Percentiles rank a stretch among this genome's conserved stretches.
Conservation (phyloP, 768 basidiomycete species). For the Gelatoporia subvermispora region DNA sequence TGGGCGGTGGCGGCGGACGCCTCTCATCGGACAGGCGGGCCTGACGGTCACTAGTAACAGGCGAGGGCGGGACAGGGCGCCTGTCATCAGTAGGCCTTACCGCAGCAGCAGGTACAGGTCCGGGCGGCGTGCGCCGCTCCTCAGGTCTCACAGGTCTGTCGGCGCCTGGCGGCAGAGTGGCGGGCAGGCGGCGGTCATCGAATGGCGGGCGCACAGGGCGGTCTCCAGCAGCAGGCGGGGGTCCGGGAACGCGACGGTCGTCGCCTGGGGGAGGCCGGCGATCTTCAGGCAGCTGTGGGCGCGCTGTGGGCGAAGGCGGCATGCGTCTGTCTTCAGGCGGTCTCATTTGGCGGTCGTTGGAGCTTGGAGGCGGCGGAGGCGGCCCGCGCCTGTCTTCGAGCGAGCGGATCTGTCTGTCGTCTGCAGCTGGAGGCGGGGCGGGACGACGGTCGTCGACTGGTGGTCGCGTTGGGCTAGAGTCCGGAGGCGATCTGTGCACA, state of each 20-base stretch:
- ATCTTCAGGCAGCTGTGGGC: conserved; percentile 7
- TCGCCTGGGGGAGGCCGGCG: conserved; percentile 5
- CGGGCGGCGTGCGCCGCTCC: not conserved
- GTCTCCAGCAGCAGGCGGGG: conserved; percentile 4
- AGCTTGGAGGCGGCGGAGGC: not conserved
- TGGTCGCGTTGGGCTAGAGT: not conserved
- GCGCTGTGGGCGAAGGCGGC: conserved; percentile 5
- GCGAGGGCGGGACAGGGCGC: conserved; percentile 6
- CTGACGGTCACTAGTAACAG: conserved; percentile 3
- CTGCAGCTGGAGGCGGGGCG: not conserved
- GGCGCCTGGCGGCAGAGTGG: not conserved
- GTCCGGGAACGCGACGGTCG: conserved; percentile 15
- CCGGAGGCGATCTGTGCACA: conserved; percentile 8
- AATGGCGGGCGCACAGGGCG: conserved; percentile 2
- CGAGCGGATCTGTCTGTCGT: not conserved
- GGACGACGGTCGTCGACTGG: conserved; percentile 8
- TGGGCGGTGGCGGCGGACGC: not conserved
- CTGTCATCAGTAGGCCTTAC: conserved; percentile 7
- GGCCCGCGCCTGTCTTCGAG: conserved; percentile 10
- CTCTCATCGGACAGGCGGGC: not conserved
- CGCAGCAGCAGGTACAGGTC: not conserved
- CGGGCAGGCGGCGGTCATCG: conserved; percentile 14
- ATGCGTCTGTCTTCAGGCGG: conserved; percentile 9
- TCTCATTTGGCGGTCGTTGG: not conserved
- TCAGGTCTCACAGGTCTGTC: conserved; percentile 5